Conservation (phyloP, 2,329 filamentous ascomycete genomes). For the Colletotrichum horii region DNA sequence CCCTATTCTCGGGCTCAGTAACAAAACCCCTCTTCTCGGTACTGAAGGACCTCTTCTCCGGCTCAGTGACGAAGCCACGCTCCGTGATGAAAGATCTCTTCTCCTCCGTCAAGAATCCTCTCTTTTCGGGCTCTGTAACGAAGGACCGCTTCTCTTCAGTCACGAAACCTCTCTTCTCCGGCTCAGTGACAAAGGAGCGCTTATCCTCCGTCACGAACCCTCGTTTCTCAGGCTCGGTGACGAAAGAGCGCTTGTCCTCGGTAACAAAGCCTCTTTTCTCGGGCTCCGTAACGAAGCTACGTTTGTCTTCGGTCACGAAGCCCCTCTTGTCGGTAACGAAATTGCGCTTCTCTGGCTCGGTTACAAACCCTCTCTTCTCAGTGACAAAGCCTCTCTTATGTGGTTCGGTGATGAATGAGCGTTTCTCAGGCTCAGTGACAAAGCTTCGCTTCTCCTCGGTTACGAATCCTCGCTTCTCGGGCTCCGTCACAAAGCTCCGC, state of each 20-base stretch:
- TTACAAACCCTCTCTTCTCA: not conserved
- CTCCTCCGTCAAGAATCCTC: not conserved
- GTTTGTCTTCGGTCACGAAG: not conserved
- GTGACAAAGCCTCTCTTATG: not conserved
- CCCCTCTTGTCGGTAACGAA: not conserved
- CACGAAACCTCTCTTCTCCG: not conserved
- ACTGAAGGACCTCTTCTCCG: not conserved
- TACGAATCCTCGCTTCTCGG: not conserved
- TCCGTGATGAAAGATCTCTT: not conserved
- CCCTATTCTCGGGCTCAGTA: not conserved
- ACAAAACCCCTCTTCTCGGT: not conserved
- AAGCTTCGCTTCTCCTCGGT: not conserved
- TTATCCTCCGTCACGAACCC: not conserved
- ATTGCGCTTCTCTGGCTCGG: not conserved
- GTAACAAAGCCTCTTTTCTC: not conserved
- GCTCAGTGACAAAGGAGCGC: not conserved
- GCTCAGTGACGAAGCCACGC: not conserved
- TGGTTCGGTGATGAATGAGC: not conserved
- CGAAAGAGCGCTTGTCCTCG: not conserved
- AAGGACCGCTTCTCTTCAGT: not conserved
- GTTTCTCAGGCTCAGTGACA: not conserved
- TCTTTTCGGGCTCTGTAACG: not conserved
- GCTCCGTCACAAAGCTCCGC: not conserved
- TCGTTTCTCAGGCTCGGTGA: not conserved
- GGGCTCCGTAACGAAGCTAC: not conserved